Conservation (phyloP, 2,329 filamentous ascomycete species). For the Diaporthe australafricana region DNA sequence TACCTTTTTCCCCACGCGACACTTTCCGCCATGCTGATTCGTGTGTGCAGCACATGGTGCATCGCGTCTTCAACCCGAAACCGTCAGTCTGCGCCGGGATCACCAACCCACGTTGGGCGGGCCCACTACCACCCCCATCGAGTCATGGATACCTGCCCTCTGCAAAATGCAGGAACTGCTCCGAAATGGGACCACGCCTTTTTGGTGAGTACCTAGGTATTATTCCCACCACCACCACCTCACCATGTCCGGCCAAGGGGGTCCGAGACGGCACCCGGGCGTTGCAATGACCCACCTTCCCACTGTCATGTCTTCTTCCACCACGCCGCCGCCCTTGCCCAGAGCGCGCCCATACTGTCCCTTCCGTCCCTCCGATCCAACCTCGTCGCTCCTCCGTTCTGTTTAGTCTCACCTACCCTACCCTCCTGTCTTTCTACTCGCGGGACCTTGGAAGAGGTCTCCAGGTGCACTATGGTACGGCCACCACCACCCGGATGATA, state of each 20-base stretch:
- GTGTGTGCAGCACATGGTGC: not conserved
- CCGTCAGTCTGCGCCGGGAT: constrained; percentile 11
- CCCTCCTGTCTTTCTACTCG: not conserved
- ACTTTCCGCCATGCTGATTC: constrained; percentile 15
- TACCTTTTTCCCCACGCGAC: not conserved
- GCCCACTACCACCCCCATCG: constrained; percentile 3
- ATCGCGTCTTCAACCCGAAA: constrained; percentile 16
- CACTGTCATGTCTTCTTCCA: not conserved
- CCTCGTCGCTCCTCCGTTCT: not conserved
- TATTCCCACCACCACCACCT: not conserved
- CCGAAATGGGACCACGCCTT: constrained; percentile 23
- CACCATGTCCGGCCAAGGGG: constrained; percentile 9
- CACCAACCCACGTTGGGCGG: constrained; percentile 20
- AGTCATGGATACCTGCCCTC: constrained; percentile 20
- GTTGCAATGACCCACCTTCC: constrained; percentile 6
- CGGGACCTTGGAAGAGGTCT: constrained; percentile 14
- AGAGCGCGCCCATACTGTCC: not conserved
- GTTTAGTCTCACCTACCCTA: not conserved
- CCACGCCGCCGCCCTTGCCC: not conserved
- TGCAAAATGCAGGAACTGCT: constrained; percentile 22
- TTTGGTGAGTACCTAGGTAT: no score
- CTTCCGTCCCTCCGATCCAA: not conserved
- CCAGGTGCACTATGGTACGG: constrained; percentile 22
- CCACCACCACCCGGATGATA: constrained; percentile 26
- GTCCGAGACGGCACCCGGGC: constrained; percentile 4